Percentiles rank a stretch among this genome's conserved stretches.
These are phyloP conservation scores for Tetraselmis chui DNA, from an alignment of 139 green algal species.

Conservation along the genomic window DNA sequence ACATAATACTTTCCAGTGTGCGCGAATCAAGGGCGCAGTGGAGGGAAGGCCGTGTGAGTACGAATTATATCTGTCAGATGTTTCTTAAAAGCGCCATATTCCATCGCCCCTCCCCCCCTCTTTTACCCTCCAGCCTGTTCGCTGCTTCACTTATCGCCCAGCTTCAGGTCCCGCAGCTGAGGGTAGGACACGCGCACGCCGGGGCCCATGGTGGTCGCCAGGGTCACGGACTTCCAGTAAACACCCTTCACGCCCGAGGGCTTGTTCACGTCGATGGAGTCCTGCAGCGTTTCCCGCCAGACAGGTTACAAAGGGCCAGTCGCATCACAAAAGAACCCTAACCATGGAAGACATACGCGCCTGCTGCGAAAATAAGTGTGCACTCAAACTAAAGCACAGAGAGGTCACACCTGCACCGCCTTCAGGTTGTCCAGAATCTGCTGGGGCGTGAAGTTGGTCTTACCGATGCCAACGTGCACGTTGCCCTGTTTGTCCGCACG, in stretches of 20 bases:
- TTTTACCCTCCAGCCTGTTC: too few species aligned
- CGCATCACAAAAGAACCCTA: not conserved
- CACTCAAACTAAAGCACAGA: too few species aligned
- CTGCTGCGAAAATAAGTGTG: too few species aligned
- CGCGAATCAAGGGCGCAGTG: too few species aligned
- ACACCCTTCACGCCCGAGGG: slow-evolving; percentile 90
- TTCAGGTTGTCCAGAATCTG: slow-evolving; percentile 91
- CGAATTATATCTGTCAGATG: too few species aligned
- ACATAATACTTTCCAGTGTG: too few species aligned
- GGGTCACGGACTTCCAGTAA: slow-evolving; percentile 92
- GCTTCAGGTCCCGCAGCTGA: slow-evolving; percentile 29
- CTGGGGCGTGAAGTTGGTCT: slow-evolving; percentile 68
- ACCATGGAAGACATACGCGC: too few species aligned
- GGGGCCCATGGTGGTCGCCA: slow-evolving; percentile 95
- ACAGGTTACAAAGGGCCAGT: too few species aligned
- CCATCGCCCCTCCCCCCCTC: too few species aligned
- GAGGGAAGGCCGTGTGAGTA: too few species aligned
- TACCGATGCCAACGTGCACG: slow-evolving; percentile 92
- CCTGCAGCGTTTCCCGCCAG: slow-evolving; percentile 36
- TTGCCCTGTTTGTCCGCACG: slow-evolving; percentile 96
- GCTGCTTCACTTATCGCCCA: too few species aligned
- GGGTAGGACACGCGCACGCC: slow-evolving; percentile 66
- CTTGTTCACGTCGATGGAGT: slow-evolving; percentile 89
- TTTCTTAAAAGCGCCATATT: too few species aligned
- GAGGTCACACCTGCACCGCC: slow-evolving; percentile 66